Base-by-base conservation (phyloP, 345 rosid species). In the Iberis pinnata region DNA sequence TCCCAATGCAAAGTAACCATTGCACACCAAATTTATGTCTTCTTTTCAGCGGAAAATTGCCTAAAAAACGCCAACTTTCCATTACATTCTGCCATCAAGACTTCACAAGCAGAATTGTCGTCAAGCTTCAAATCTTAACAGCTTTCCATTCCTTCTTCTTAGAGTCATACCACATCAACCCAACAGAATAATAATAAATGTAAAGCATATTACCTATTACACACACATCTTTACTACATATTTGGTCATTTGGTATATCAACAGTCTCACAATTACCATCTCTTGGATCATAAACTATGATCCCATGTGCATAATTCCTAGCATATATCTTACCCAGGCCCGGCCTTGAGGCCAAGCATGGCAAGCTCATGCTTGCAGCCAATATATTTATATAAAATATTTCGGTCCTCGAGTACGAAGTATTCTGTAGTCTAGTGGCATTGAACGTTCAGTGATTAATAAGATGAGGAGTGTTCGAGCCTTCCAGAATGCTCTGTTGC, bases 211-310 rank as follows among this genome's bases (percentile, higher is more conserved):
- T 18, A 0, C 18, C 27, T 12, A 50, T 19, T 12, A 12, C 41
- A 50, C 56, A 33, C 18, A 50, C 12, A 2, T 29, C 10, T 16
- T 18, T n/a, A 50, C 18, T 12, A 12, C 15, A 42, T 1, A 0
- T 0, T 6, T 0, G 7, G 19, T 6, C 27, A 6, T 11, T 6
- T 43, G 15, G 15, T 43, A 19, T 0, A 18, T 11, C 14, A 43
- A 43, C 20, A 13, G 10, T 43, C 14, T 50, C 18, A 18, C 41
- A 33, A 4, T 13, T 18, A 50, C 55, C 41, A 18, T 50, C 27
- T 18, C 41, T 50, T 0, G 55, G 41, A 50, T 50, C 55, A 50
- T 50, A 50, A 50, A 33, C 42, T n/a, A 50, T 33, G 18, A 50
- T n/a, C n/a, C n/a, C 8, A n/a, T 33, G 8, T 8, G 2, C 18